Evolutionary conservation across 106 monocot genomes (phyloP), one percentile per base, ranked within the genome.

Genomic region (Apostasia ramifera): DNA sequence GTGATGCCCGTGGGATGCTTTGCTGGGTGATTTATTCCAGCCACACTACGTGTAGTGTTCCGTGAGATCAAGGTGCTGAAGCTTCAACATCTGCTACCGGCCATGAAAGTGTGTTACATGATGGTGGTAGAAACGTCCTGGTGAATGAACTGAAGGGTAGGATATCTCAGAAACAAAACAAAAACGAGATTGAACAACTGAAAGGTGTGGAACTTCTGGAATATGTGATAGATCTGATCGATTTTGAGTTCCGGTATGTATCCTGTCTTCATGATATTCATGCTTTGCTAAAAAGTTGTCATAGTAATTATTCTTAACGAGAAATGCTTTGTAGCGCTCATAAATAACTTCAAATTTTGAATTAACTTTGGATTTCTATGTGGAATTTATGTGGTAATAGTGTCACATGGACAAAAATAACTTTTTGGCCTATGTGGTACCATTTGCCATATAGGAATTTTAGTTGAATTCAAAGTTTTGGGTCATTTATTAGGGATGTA

Each of bases 1-100:
- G 92, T 76, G 97, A 97, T 77, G 78, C 86, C 49, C 97, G 51
- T 82, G 80, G 70, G 97, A 97, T 81, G 84, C 95, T 61, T 86
- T 89, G 14, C 71, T 97, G 38, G 92, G 92, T 51, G 92, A 97
- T 82, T 77, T 97, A 69, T 97, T 97, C 77, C 84, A 82, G 47
- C 89, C 84, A 47, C 56, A 26, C 26, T 97, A 44, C 81, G 82
- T 51, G 81, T 26, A 26, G 67, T 69, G 58, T 69, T 69, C 84
- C 73, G 12, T 70, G 63, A 52, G 79, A 80, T 73, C 84, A 68
- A 70, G 74, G 76, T 74, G 64, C 76, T 64, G 89, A 87, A 79
- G 80, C 87, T 73, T 89, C 92, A 44, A 89, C 82, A 2, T 92
- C 89, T 71, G 70, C 60, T 71, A 68, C 61, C 7, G 81, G 66